A percentile compares a stretch with the other conserved stretches of the same genome.
These are phyloP conservation scores for Solanum chmielewskii DNA, from an alignment of 257 asterid genomes.

Conservation along the genomic window DNA sequence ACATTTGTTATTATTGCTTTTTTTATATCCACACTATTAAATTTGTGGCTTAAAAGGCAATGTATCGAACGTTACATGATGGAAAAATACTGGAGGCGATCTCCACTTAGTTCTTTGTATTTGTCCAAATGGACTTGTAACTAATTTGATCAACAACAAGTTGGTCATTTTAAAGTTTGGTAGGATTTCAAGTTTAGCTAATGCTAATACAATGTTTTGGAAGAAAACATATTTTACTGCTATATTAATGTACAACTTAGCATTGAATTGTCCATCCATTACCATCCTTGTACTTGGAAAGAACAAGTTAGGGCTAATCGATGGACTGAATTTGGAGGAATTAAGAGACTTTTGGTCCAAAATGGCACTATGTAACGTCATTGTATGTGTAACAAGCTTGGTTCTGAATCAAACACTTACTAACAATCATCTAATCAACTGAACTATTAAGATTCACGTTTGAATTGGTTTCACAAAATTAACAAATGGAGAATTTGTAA, in stretches of 20 bases:
- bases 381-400: no score
- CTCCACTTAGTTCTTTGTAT: background rate
- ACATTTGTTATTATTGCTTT: background rate
- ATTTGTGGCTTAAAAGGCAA: background rate
- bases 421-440: background rate
- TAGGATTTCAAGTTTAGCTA: background rate
- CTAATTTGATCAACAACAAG: background rate
- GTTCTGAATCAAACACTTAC: no score
- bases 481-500: background rate
- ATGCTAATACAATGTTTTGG: background rate
- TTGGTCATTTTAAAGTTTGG: background rate
- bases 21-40: background rate
- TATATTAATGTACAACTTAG: background rate
- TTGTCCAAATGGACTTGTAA: background rate
- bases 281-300: background rate
- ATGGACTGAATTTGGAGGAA: background rate
- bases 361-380: background rate
- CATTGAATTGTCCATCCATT: background rate
- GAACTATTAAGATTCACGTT: background rate
- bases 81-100: background rate
- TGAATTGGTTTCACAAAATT: background rate
- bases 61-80: background rate
- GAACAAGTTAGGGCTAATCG: background rate
- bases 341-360: background rate
- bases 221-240: background rate